These are phyloP conservation scores for Hypoxylon sp. DNA, from an alignment of 2,329 filamentous ascomycete genomes.

Conservation along the genomic window DNA sequence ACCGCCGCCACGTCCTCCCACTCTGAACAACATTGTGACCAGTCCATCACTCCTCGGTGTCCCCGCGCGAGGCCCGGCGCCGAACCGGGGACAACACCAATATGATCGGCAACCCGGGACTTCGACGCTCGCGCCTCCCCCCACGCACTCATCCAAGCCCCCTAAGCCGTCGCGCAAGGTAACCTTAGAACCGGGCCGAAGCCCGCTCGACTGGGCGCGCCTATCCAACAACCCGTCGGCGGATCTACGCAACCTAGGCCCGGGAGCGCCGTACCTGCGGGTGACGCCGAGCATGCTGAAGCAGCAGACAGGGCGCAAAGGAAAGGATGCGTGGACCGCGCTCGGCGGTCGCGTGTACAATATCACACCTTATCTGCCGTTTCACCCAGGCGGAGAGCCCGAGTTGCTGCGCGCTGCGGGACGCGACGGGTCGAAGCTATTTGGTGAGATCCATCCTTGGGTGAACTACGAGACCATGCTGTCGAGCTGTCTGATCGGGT, in stretches of 20 bases:
- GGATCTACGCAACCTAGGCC: conserved; percentile 76
- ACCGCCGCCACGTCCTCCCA: conserved; percentile 49
- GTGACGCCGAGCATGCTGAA: conserved; percentile 88
- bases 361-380: conserved; percentile 88
- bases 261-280: conserved; percentile 71
- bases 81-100: conserved; percentile 56
- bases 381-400: conserved; percentile 88
- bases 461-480: conserved; percentile 82
- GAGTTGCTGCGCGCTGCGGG: conserved; percentile 77
- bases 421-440: conserved; percentile 73
- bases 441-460: conserved; percentile 78
- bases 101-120: conserved; percentile 52
- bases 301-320: conserved; percentile 83
- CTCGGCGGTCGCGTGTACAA: conserved; percentile 95
- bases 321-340: conserved; percentile 90
- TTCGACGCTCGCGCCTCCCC: conserved; percentile 68
- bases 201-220: conserved; percentile 95
- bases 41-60: conserved; percentile 42
- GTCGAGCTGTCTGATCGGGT: conserved; percentile 72
- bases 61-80: conserved; percentile 55
- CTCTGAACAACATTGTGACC: conserved; percentile 44
- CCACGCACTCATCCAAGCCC: conserved; percentile 67
- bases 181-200: conserved; percentile 88
- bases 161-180: conserved; percentile 78
- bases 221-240: conserved; percentile 73